phyloP scores from a whole-genome alignment of 352 stramenopile species.

The Elongisporangium senticosum region DNA sequence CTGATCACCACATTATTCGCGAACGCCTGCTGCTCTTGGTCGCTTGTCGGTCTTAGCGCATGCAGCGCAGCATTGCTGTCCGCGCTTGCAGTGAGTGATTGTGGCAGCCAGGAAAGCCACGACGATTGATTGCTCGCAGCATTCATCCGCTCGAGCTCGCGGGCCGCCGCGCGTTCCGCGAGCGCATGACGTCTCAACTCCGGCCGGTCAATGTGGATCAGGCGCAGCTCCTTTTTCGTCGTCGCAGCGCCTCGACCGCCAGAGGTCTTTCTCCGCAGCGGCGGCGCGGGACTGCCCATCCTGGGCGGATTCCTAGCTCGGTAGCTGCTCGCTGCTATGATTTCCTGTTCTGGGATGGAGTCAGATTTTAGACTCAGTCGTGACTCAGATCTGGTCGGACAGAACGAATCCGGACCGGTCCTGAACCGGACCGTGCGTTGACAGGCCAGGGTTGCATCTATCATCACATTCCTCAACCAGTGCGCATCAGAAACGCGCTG shows the following conservation, averaged over 20 bases:
- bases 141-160: background rate
- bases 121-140: background rate
- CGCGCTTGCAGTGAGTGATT: background rate
- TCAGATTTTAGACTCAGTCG: background rate
- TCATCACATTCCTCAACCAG: background rate
- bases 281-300: background rate
- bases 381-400: background rate
- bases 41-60: background rate
- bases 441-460: background rate
- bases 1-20: conserved; percentile 67
- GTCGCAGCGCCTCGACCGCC: background rate
- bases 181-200: conserved; percentile 13
- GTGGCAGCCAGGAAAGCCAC: background rate
- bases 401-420: conserved; percentile 1
- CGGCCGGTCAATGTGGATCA: conserved; percentile 44
- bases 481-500: background rate
- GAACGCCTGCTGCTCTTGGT: conserved; percentile 20
- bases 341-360: background rate
- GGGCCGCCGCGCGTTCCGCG: conserved; percentile 3
- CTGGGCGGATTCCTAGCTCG: background rate
- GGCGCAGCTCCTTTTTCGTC: conserved; percentile 12
- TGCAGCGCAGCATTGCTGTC: background rate
- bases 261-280: background rate
- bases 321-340: no score
- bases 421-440: conserved; percentile 1